Evolutionary conservation across 495 filamentous ascomycete species (phyloP).

Genomic region (Parmelia sp.): DNA sequence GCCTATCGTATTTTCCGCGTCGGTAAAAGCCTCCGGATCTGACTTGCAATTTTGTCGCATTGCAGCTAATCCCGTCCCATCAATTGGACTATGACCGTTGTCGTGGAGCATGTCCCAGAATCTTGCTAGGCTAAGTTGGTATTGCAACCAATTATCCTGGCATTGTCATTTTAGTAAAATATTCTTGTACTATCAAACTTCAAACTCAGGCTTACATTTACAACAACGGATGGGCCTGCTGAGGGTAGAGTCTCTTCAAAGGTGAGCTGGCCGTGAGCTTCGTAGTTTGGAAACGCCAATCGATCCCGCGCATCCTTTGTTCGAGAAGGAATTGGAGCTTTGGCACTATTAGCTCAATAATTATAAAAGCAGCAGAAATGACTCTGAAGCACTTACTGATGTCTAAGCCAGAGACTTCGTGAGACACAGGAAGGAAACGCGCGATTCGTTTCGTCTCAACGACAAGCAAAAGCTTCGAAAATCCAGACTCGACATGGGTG

Average conservation of each 20-base stretch:
- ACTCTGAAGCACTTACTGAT: background rate
- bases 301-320: conserved; percentile 23
- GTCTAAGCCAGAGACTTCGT: background rate
- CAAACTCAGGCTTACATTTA: background rate
- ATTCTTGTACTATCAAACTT: background rate
- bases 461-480: conserved; percentile 16
- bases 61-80: background rate
- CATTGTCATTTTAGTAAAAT: background rate
- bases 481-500: conserved; percentile 6
- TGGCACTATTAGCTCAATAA: background rate
- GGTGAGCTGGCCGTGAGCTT: conserved; percentile 33
- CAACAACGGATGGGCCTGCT: background rate
- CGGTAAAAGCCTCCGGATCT: conserved; percentile 1
- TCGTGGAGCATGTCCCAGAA: conserved; percentile 14
- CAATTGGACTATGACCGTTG: conserved; percentile 8
- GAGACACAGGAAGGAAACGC: conserved; percentile 9
- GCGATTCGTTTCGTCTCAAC: conserved; percentile 22
- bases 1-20: conserved; percentile 4
- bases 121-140: conserved; percentile 2
- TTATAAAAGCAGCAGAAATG: background rate
- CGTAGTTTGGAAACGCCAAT: conserved; percentile 43
- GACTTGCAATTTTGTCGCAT: background rate
- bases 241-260: conserved; percentile 38
- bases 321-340: conserved; percentile 14
- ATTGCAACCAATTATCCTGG: conserved; percentile 15